These are phyloP conservation scores for Bipolaris cookei DNA, from an alignment of 2,329 filamentous ascomycete genomes.

Conservation along the genomic window DNA sequence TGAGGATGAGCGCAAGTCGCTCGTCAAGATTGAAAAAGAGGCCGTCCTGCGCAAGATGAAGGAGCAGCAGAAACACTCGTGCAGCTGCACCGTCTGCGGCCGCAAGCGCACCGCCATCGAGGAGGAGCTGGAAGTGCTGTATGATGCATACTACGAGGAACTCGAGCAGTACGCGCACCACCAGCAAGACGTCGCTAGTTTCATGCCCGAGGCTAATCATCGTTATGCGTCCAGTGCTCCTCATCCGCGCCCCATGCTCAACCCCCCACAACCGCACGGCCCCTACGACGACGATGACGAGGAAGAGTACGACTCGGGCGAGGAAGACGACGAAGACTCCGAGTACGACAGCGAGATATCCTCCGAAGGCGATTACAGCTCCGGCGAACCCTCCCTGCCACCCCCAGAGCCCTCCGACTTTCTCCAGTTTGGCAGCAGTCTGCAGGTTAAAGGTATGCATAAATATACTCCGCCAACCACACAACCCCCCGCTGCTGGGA, in stretches of 20 bases:
- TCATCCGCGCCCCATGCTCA: slow-evolving; percentile 65
- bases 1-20: slow-evolving; percentile 90
- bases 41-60: slow-evolving; percentile 99
- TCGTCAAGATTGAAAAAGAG: slow-evolving; percentile 98
- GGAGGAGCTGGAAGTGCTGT: slow-evolving; percentile 95
- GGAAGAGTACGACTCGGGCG: slow-evolving; percentile 57
- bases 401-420: slow-evolving; percentile 79
- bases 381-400: slow-evolving; percentile 68
- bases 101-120: slow-evolving; percentile 96
- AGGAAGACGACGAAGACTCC: slow-evolving; percentile 62
- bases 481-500: slow-evolving; percentile 11
- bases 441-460: slow-evolving; percentile 82
- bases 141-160: slow-evolving; percentile 98
- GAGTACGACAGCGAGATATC: slow-evolving; percentile 63
- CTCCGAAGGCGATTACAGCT: slow-evolving; percentile 71
- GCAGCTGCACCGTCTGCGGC: slow-evolving; percentile 96
- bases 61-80: slow-evolving; percentile 98
- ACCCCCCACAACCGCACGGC: slow-evolving; percentile 69
- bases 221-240: slow-evolving; percentile 60
- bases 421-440: slow-evolving; percentile 95
- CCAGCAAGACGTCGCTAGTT: slow-evolving; percentile 72
- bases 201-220: slow-evolving; percentile 71
- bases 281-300: slow-evolving; percentile 60
- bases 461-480: neutral
- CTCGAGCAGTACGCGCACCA: slow-evolving; percentile 96